phyloP scores from a whole-genome alignment of 2,329 filamentous ascomycete species.

The Trichoderma oligosporum region DNA sequence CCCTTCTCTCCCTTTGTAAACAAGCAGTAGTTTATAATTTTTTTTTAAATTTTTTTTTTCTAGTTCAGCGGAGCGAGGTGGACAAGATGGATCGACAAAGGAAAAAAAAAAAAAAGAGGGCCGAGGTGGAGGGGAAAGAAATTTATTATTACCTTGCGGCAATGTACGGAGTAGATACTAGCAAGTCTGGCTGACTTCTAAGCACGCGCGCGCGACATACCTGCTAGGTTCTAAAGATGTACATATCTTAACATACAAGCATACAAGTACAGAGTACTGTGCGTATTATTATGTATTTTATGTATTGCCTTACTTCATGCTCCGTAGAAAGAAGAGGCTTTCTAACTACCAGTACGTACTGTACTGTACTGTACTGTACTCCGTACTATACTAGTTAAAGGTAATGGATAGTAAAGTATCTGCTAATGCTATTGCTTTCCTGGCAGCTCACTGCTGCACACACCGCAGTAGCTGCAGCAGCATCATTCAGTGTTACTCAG shows the following conservation, averaged over 20 bases:
- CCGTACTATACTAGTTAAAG: too few relatives aligned
- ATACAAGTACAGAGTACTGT: background rate
- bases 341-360: too few relatives aligned
- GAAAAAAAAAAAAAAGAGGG: background rate
- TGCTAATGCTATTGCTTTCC: too few relatives aligned
- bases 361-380: too few relatives aligned
- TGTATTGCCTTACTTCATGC: too few relatives aligned
- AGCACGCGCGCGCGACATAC: constrained; percentile 13
- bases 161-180: too few relatives aligned
- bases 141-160: background rate
- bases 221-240: too few relatives aligned
- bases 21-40: background rate
- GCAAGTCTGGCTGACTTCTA: background rate
- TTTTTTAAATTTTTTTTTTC: too few relatives aligned
- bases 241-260: background rate
- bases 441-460: background rate
- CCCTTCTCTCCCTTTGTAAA: background rate
- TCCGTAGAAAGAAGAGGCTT: too few relatives aligned
- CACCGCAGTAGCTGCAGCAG: background rate
- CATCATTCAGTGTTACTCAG: too few relatives aligned
- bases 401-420: too few relatives aligned
- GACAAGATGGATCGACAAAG: background rate
- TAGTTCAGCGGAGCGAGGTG: constrained; percentile 4
- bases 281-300: too few relatives aligned
- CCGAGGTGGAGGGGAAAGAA: background rate